A percentile compares a stretch with the other conserved stretches of the same genome.
These are phyloP conservation scores for Thalassiosira profunda DNA, from an alignment of 108 stramenopile species.

Conservation along the genomic window DNA sequence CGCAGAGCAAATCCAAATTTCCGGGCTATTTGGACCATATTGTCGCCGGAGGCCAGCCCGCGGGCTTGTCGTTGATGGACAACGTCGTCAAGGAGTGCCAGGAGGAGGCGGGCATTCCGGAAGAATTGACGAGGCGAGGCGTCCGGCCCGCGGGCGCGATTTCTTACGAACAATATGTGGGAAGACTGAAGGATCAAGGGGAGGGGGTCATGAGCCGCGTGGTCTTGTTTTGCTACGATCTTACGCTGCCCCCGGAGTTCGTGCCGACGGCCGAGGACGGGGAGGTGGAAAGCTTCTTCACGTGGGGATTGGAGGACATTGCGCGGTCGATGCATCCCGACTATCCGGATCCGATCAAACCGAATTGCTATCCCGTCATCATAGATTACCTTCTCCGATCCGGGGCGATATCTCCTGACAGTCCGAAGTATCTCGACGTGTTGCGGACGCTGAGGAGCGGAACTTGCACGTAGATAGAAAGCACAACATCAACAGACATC, in stretches of 20 bases:
- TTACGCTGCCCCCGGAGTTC: slow-evolving; percentile 77
- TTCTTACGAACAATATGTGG: slow-evolving; percentile 64
- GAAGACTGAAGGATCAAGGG: slow-evolving; percentile 5
- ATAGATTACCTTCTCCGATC: slow-evolving; percentile 83
- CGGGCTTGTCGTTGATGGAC: slow-evolving; percentile 78
- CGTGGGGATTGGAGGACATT: slow-evolving; percentile 67
- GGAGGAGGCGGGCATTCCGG: slow-evolving; percentile 90
- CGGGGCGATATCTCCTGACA: slow-evolving; percentile 68
- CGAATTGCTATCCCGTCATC: slow-evolving; percentile 89
- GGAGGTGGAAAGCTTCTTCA: slow-evolving; percentile 90
- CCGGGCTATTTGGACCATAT: slow-evolving; percentile 93
- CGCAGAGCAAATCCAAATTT: slow-evolving; percentile 80
- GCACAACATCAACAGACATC: too few species aligned
- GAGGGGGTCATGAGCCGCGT: slow-evolving; percentile 67
- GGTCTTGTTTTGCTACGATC: slow-evolving; percentile 86
- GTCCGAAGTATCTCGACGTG: slow-evolving; percentile 79
- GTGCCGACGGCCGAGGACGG: slow-evolving; percentile 84
- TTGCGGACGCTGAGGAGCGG: slow-evolving; percentile 76
- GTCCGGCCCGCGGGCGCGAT: slow-evolving; percentile 76
- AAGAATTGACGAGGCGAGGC: slow-evolving; percentile 44
- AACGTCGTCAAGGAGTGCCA: slow-evolving; percentile 91
- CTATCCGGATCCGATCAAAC: slow-evolving; percentile 85
- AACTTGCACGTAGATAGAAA: too few species aligned
- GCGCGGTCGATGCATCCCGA: slow-evolving; percentile 59
- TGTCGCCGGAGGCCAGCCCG: slow-evolving; percentile 90